phyloP scores from a whole-genome alignment of 2,329 filamentous ascomycete genomes.

The Thielaviopsis musarum region DNA sequence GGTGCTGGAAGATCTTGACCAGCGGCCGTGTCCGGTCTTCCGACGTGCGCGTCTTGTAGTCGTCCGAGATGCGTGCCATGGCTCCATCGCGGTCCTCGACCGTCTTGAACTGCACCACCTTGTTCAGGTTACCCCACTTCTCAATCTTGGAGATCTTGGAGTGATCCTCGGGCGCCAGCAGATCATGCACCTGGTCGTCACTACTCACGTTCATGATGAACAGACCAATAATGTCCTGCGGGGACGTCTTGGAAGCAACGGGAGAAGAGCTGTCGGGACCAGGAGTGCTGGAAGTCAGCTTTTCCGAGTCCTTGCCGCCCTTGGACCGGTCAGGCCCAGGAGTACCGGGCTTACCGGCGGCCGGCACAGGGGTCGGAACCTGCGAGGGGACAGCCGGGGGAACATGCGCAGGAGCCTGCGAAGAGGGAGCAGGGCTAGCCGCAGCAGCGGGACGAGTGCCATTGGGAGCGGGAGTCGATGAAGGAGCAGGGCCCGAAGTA shows the following conservation, averaged over 20 bases:
- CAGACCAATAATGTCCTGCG: slow-evolving; percentile 60
- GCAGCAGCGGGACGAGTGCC: slow-evolving; percentile 15
- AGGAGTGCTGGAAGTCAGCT: slow-evolving; percentile 26
- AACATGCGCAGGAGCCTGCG: slow-evolving; percentile 17
- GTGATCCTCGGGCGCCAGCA: slow-evolving; percentile 72
- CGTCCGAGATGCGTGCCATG: slow-evolving; percentile 55
- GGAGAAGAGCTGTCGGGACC: slow-evolving; percentile 39
- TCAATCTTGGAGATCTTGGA: slow-evolving; percentile 64
- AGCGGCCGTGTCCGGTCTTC: slow-evolving; percentile 65
- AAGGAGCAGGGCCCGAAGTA: neutral
- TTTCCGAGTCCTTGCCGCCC: slow-evolving; percentile 39
- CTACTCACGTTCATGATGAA: slow-evolving; percentile 79
- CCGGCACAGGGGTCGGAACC: slow-evolving; percentile 24
- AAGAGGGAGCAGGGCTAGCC: slow-evolving; percentile 18
- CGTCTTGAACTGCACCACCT: slow-evolving; percentile 72
- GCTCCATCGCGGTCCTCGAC: slow-evolving; percentile 66
- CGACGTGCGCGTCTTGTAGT: slow-evolving; percentile 55
- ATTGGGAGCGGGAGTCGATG: slow-evolving; percentile 13
- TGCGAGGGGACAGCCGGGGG: slow-evolving; percentile 20
- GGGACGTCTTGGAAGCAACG: slow-evolving; percentile 35
- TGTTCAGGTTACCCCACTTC: slow-evolving; percentile 64
- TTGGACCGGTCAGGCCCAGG: slow-evolving; percentile 32
- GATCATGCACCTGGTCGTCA: slow-evolving; percentile 64
- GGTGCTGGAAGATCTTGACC: slow-evolving; percentile 68
- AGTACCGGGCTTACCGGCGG: slow-evolving; percentile 25